Conservation (phyloP, 2,329 filamentous ascomycete genomes). For the Aspergillus ochraceoroseus region DNA sequence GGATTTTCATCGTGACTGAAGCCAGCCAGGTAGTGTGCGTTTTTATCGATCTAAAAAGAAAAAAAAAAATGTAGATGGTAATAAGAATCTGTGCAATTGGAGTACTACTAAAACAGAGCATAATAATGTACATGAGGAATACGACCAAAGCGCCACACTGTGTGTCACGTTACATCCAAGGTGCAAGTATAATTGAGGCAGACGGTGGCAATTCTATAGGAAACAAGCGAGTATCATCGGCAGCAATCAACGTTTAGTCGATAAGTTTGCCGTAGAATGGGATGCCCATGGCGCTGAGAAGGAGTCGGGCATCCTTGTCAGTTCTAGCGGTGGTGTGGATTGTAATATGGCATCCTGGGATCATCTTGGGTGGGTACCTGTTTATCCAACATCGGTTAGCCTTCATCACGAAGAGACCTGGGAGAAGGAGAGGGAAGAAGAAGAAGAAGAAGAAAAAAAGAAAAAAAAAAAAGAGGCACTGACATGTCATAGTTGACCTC, state of each 20-base stretch:
- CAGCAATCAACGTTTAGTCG: slow-evolving; percentile 45
- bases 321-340: slow-evolving; percentile 80
- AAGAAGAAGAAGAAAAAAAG: slow-evolving; percentile 9
- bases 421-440: no score
- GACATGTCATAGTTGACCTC: slow-evolving; percentile 90
- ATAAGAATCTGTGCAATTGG: neutral
- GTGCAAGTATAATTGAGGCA: no score
- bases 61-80: neutral
- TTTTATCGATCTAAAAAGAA: slow-evolving; percentile 5
- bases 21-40: neutral
- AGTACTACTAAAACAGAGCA: no score
- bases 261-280: slow-evolving; percentile 75
- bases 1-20: neutral
- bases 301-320: slow-evolving; percentile 75
- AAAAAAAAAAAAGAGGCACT: slow-evolving; percentile 38
- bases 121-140: no score
- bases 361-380: slow-evolving; percentile 65
- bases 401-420: neutral
- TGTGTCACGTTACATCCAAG: neutral
- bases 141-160: neutral
- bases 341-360: slow-evolving; percentile 78
- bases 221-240: neutral
- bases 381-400: neutral
- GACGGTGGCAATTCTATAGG: no score
- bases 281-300: slow-evolving; percentile 66